A percentile compares a stretch with the other conserved stretches of the same genome.
Conservation (phyloP, 176 grass and related monocot genomes). For the Bonia amplexicaulis region DNA sequence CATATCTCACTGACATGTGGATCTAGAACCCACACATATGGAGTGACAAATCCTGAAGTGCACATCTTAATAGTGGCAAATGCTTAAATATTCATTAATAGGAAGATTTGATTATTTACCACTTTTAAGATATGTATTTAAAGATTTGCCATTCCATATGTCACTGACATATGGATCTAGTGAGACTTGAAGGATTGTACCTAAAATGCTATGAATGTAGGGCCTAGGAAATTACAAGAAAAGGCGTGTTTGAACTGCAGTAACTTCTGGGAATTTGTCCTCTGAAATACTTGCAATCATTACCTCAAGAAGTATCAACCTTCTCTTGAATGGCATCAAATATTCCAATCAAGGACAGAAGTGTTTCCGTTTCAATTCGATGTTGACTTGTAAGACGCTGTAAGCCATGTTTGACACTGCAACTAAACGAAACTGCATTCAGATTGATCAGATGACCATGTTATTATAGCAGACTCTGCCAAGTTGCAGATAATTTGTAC, state of each 20-base stretch:
- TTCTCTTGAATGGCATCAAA: not conserved
- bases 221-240: not conserved
- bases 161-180: too few relatives aligned
- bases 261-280: not conserved
- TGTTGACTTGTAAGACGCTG: not conserved
- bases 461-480: not conserved
- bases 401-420: not conserved
- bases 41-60: too few relatives aligned
- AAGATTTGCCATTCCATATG: too few relatives aligned
- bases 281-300: not conserved
- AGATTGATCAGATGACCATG: not conserved
- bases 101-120: too few relatives aligned
- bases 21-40: too few relatives aligned
- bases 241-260: not conserved
- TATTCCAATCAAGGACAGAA: not conserved
- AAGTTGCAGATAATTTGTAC: not conserved
- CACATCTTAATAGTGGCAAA: too few relatives aligned
- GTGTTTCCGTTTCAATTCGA: too few relatives aligned
- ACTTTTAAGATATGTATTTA: too few relatives aligned
- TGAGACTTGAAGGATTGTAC: too few relatives aligned
- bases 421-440: not conserved
- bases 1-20: too few relatives aligned
- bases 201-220: not conserved
- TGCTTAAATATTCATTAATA: too few relatives aligned
- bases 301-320: not conserved